Base-by-base conservation (phyloP, 352 stramenopile genomes). In the Phytophthora capsici region DNA sequence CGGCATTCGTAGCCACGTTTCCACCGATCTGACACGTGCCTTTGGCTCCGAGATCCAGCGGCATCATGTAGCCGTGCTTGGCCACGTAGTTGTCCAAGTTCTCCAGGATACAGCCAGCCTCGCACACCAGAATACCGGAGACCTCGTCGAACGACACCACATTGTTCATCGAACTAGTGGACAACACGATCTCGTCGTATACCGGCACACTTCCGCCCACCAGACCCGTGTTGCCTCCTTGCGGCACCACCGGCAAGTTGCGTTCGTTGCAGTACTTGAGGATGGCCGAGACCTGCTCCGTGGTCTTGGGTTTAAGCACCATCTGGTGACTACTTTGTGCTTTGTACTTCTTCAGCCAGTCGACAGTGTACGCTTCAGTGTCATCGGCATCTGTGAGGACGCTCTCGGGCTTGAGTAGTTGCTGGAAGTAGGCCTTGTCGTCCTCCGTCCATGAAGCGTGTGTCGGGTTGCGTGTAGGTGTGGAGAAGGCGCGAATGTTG, bases 201-300 rank as follows among this genome's bases (percentile, higher is more conserved):
- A 96, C 75, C 1, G 91, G 89, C 22, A 98, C 82, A 23, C 84
- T 91, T 37, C 96, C 96, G 37, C 97, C 97, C 9, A 99, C 97
- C n/a, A 99, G 82, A 1, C 96, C 93, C 20, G 97, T 99, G 75
- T 99, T 99, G 45, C 97, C 97, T 54, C 92, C 96, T 70, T 99
- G 97, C 5, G 97, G 93, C 17, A 99, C 95, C 9, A 99, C 85
- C 0, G 91, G 70, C 28, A 99, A 72, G 7, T 76, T 67, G 38
- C 89, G 77, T 25, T 93, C 69, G 71, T 98, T 86, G 75, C 96
- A 99, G 75, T 99, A 97, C 61, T 83, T 75, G 34, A 99, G 80
- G 20, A 99, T 82, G n/a, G 76, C 69, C 1, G 87, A 89, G 30
- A 98, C 88, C 54, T 98, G 76, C 38, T 92, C 81, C 1, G 90